phyloP scores from a whole-genome alignment of 768 basidiomycete species.

The Rubroboletus satanas region DNA sequence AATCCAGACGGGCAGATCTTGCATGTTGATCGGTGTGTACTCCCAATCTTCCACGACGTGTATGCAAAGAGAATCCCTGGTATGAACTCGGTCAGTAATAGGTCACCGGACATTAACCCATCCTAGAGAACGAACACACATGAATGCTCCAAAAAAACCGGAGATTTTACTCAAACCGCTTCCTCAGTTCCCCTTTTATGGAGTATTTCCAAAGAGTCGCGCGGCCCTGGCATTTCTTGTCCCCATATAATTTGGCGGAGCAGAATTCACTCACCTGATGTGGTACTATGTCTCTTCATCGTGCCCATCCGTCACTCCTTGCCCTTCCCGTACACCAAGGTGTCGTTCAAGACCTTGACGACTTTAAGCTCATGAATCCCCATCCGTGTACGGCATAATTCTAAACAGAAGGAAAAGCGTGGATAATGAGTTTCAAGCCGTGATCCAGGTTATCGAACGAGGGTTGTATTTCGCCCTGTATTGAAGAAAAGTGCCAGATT shows the following conservation, averaged over 20 bases:
- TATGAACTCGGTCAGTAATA: slow-evolving; percentile 1
- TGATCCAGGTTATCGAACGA: neutral
- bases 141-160: too few relatives aligned
- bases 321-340: slow-evolving; percentile 59
- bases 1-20: too few relatives aligned
- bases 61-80: neutral
- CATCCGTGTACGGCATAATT: slow-evolving; percentile 79
- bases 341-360: slow-evolving; percentile 63
- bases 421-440: slow-evolving; percentile 53
- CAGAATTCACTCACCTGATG: neutral
- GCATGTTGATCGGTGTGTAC: too few relatives aligned
- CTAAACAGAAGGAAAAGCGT: slow-evolving; percentile 79
- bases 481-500: slow-evolving; percentile 90
- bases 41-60: neutral
- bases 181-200: too few relatives aligned
- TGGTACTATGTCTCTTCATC: slow-evolving; percentile 27
- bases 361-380: slow-evolving; percentile 67
- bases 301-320: slow-evolving; percentile 85
- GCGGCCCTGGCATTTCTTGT: slow-evolving; percentile 64
- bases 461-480: slow-evolving; percentile 49
- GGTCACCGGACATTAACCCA: neutral
- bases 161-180: too few relatives aligned
- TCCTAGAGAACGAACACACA: neutral
- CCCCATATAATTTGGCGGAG: too few relatives aligned
- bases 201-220: slow-evolving; percentile 34